Base-by-base conservation (phyloP, 805 yeast genomes). In the Candida nemodendra region DNA sequence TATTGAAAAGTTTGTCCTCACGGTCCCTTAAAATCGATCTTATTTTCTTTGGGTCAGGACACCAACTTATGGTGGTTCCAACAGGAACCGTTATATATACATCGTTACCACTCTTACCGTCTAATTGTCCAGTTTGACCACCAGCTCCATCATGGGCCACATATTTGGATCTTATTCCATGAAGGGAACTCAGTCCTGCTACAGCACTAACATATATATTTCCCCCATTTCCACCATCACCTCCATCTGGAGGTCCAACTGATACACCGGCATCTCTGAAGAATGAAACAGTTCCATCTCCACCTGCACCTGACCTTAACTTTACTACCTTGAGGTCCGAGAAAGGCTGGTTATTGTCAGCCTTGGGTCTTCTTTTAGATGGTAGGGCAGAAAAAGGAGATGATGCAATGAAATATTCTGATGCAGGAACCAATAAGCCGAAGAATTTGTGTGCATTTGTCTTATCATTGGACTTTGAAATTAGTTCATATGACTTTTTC, bases 161-260 rank as follows among this genome's bases (percentile, higher is more conserved):
- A 60, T 89, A 88, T 12, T 73, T 72, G 25, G 82, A 74, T 43
- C 74, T 74, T 19, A 91, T 53, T 42, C 79, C 78, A 50, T 87
- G 88, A 41, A 93, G 61, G 4, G 93, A 81, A 25, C 79, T 75
- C 29, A 85, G 51, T 16, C 84, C 85, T 34, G 77, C 77, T 2
- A 81, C 79, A 3, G 95, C 96, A 56, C 82, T 86, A 2, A 93
- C 77, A 56, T 83, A 91, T 2, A 93, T 74, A 36, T 81, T 72
- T 2, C 99, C 99, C 16, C 99, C 99, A 44, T 71, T 66, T 4
- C 98, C 99, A 21, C 99, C 99, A 64, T 93, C 97, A 8, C 99
- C 99, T n/a, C 99, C 99, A 61, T 90, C 95, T 0, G 99, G 95
- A 0, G 99, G 98, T 0, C 99, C 99, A 14, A 74, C 72, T 0